Evolutionary conservation across 2,329 filamentous ascomycete genomes (phyloP), one percentile per base, ranked within the genome.

Genomic region (Didymella pinodella): DNA sequence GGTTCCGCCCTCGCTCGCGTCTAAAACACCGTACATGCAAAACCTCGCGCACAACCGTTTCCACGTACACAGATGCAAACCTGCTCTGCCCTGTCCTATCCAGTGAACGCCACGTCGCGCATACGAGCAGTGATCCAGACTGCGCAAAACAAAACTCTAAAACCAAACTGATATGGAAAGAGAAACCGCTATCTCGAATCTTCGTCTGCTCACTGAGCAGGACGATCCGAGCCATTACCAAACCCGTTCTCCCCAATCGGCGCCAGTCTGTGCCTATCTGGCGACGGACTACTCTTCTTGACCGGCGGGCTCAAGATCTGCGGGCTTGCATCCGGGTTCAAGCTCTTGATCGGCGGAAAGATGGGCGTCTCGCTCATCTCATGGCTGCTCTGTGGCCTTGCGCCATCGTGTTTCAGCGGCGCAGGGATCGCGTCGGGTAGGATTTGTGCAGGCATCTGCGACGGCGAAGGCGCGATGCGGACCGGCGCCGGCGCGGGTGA

Each of bases 241-340:
- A 53, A 38, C 14, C 50, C 50, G 8, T 47, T 54, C 56, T 54
- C 50, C 2, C 51, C 52, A n/a, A 55, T 6, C 6, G 52, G 57
- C 14, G 52, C 57, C 40, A 55, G 44, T 3, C 57, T 47, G 40
- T 59, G 57, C 31, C 67, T 57, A 10, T 73, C 70, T 1, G 70
- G 73, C 25, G 64, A 66, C 4, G 68, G 69, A 43, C 65, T 68
- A 32, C 61, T 54, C 59, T 81, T 79, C 77, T 90, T 88, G 64
- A 86, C 80, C 2, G 86, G 88, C 25, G 88, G 86, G 16, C 84
- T 86, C 49, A 87, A 71, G 57, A 87, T 86, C 63, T 85, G 83
- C 56, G 83, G 80, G 14, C 81, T 82, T 2, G 84, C 82, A 41
- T 83, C 85, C 0, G 88, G 88, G 10, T 85, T 84, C 47, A 90